Percentiles rank a stretch among this genome's conserved stretches.
phyloP scores from a whole-genome alignment of 768 basidiomycete species.

The Leccinum sublutescens region DNA sequence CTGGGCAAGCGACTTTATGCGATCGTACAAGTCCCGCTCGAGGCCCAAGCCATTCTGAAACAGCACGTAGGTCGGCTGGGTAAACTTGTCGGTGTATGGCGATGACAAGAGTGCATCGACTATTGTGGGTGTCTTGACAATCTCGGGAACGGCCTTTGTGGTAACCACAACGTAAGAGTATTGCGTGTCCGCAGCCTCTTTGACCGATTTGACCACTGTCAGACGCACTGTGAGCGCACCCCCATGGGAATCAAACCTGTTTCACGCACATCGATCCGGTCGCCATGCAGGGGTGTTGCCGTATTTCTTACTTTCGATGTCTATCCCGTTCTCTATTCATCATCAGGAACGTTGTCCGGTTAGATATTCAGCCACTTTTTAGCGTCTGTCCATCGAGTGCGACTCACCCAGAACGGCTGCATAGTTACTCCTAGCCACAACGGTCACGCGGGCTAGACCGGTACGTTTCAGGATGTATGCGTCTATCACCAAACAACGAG shows the following conservation, averaged over 20 bases:
- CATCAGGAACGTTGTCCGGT: background rate
- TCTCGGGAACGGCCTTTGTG: constrained; percentile 72
- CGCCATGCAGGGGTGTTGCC: constrained; percentile 57
- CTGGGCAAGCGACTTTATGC: constrained; percentile 41
- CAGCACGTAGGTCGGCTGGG: constrained; percentile 59
- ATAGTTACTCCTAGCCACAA: constrained; percentile 71
- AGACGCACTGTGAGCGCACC: background rate
- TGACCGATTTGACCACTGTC: constrained; percentile 56
- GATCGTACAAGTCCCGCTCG: constrained; percentile 62
- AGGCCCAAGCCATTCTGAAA: constrained; percentile 68
- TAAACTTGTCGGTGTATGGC: constrained; percentile 43
- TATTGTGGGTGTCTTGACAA: constrained; percentile 52
- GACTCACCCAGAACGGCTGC: constrained; percentile 48
- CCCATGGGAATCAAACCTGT: background rate
- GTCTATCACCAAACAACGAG: constrained; percentile 36
- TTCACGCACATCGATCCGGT: constrained; percentile 54
- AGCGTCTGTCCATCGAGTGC: background rate
- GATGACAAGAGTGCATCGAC: constrained; percentile 53
- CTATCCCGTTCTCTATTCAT: constrained; percentile 47
- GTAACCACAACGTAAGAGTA: constrained; percentile 68
- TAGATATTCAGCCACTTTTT: background rate
- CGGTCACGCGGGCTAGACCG: constrained; percentile 63
- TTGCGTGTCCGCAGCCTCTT: constrained; percentile 55
- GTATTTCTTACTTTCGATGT: constrained; percentile 58
- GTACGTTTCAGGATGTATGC: constrained; percentile 55